These are phyloP conservation scores for Drosera capensis DNA, from an alignment of 148 eudicot genomes.

Conservation along the genomic window DNA sequence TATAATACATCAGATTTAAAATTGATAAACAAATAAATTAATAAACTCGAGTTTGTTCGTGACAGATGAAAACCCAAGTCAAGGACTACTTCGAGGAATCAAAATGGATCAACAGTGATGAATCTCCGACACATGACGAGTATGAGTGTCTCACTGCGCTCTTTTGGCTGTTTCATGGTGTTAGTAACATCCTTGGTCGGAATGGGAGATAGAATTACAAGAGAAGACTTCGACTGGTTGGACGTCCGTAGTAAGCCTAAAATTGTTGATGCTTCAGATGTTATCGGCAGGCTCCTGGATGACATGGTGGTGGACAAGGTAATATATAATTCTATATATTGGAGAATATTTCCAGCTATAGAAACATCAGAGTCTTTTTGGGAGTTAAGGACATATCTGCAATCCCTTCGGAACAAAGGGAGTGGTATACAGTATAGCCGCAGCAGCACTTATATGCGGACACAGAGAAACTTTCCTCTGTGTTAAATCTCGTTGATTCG, in stretches of 20 bases:
- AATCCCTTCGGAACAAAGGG: too few species aligned
- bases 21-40: too few species aligned
- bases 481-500: too few species aligned
- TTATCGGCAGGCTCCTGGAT: slow-evolving; percentile 15
- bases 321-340: too few species aligned
- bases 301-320: slow-evolving; percentile 18
- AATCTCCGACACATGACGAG: slow-evolving; percentile 3
- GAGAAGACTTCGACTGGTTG: slow-evolving; percentile 21
- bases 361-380: too few species aligned
- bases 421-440: too few species aligned
- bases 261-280: slow-evolving; percentile 5
- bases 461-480: too few species aligned
- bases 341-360: not conserved
- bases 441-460: too few species aligned
- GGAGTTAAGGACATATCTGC: too few species aligned
- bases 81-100: slow-evolving; percentile 3
- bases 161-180: slow-evolving; percentile 2
- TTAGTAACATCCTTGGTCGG: slow-evolving; percentile 15
- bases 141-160: not conserved
- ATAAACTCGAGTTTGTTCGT: not conserved
- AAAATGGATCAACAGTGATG: slow-evolving; percentile 2
- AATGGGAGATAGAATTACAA: slow-evolving; percentile 13
- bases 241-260: slow-evolving; percentile 3
- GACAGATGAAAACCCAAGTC: slow-evolving; percentile 2
- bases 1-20: too few species aligned